Evolutionary conservation across 371 early-diverging fungal genomes (phyloP), one percentile per base, ranked within the genome.

Genomic region (Mucor piriformis): DNA sequence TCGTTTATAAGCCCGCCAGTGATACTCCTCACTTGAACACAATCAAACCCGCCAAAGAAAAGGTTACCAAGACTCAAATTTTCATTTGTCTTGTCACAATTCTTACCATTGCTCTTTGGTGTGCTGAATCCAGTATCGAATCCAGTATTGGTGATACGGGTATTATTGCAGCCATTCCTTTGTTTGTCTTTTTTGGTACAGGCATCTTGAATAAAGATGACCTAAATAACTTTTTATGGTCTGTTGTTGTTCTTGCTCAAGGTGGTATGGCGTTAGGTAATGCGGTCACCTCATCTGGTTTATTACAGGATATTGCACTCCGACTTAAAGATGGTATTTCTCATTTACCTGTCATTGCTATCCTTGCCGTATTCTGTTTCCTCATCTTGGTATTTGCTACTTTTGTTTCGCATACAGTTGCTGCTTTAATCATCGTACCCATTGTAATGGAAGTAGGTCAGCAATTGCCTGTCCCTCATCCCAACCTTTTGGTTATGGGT

Each of bases 391-490:
- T 92, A 2, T 86, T 92, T 59, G 86, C 96, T n/a, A 94, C 94
- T 2, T 97, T 97, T 69, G 93, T 98, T 44, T 91, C 91, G 2
- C 98, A 98, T 64, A 97, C 98, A 0, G 98, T 98, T 6, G 91
- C 89, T 6, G 94, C 94, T 1, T 70, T 93, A 53, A 92, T 93
- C 54, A 87, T 93, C 35, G 69, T 93, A 23, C 94, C 94, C 2
- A 88, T 93, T 51, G 90, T 93, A 7, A 80, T 85, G 53, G 77
- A 91, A 64, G 86, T 94, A 13, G 94, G 94, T 6, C 59, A 72
- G 11, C 66, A 74, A 2, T 63, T 94, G 50, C 87, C 90, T 38
- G 88, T 87, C 32, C 92, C 94, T 10, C 92, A 94, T 59, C 86
- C 95, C 18, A 83, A 92, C 21, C 80, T 95, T 57, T 76, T 98